phyloP scores from a whole-genome alignment of 2,329 filamentous ascomycete genomes.

The Pyrenophora tritici-repentis region DNA sequence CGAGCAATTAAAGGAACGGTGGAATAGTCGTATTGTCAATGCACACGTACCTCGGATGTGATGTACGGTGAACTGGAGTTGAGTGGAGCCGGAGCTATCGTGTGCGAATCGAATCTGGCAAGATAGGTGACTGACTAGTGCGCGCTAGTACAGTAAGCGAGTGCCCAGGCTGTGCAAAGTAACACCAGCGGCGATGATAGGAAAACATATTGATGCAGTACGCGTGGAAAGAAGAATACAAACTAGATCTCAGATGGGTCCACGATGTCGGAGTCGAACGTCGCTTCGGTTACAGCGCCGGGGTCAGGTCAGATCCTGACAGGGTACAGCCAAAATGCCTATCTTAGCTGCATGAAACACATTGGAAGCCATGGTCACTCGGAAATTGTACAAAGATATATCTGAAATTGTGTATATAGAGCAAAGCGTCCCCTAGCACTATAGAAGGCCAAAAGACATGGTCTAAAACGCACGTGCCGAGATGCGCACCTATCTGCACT shows the following conservation, averaged over 20 bases:
- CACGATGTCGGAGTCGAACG: no score
- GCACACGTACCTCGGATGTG: constrained; percentile 11
- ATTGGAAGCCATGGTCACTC: no score
- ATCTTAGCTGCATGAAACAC: no score
- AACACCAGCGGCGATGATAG: constrained; percentile 6
- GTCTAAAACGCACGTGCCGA: background rate
- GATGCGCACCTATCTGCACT: no score
- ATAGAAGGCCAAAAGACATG: background rate
- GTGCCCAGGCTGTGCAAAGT: constrained; percentile 1
- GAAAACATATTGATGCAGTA: background rate
- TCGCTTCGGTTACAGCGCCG: no score
- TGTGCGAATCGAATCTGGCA: constrained; percentile 23
- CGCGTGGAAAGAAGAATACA: background rate
- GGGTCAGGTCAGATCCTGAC: no score
- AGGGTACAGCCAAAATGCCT: no score
- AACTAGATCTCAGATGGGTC: background rate
- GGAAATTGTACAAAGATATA: no score
- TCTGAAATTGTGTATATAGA: no score
- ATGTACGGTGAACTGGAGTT: constrained; percentile 12
- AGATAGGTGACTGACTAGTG: constrained; percentile 25
- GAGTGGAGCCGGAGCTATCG: constrained; percentile 17
- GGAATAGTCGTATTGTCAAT: background rate
- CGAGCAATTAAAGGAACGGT: background rate
- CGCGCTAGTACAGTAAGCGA: constrained; percentile 29
- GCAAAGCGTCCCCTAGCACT: no score